phyloP scores from a whole-genome alignment of 306 rosid species.

The Quercus dentata region DNA sequence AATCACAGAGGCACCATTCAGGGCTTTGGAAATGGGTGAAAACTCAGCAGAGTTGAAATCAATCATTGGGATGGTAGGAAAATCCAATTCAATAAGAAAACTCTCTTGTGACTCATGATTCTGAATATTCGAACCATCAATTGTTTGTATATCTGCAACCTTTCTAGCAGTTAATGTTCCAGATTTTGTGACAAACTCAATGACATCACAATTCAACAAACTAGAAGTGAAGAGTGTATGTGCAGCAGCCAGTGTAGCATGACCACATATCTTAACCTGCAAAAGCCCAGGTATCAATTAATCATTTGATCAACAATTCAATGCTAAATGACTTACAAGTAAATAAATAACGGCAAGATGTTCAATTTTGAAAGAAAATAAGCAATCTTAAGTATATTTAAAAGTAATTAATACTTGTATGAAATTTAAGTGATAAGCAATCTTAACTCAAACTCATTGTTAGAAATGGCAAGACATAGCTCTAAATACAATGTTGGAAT shows the following conservation, averaged over 20 bases:
- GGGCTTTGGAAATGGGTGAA: conserved; percentile 36
- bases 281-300: not conserved
- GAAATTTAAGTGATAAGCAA: too few species aligned
- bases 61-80: conserved; percentile 33
- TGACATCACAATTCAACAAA: conserved; percentile 28
- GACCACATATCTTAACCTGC: conserved; percentile 84
- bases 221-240: conserved; percentile 50
- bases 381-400: too few species aligned
- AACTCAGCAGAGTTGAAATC: conserved; percentile 38
- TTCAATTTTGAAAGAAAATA: too few species aligned
- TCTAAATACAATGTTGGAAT: too few species aligned
- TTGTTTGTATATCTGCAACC: conserved; percentile 12
- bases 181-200: conserved; percentile 65
- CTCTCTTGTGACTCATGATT: conserved; percentile 20
- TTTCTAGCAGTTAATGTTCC: conserved; percentile 54
- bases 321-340: too few species aligned
- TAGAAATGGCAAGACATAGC: too few species aligned
- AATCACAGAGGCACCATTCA: conserved; percentile 41
- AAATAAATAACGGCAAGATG: too few species aligned
- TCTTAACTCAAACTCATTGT: too few species aligned
- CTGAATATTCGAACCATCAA: conserved; percentile 16
- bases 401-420: too few species aligned
- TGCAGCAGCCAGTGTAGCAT: conserved; percentile 80
- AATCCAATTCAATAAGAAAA: conserved; percentile 46
- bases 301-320: too few species aligned